Evolutionary conservation across 2,329 filamentous ascomycete genomes (phyloP).

Genomic region (Penicillium nordicum): DNA sequence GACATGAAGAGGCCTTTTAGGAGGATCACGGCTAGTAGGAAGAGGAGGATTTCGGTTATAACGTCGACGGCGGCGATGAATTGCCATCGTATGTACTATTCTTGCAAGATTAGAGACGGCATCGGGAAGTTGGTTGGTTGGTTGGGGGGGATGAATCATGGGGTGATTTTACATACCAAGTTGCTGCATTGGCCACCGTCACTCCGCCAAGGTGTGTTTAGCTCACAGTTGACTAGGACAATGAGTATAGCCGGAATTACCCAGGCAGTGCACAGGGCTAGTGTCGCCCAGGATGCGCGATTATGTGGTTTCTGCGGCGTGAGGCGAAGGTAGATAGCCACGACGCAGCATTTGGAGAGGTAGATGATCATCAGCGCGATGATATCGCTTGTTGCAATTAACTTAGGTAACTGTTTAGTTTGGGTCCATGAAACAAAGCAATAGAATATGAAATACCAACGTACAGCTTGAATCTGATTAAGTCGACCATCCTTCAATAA

Average conservation of each 20-base stretch:
- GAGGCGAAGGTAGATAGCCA: conserved; percentile 45
- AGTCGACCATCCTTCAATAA: conserved; percentile 25
- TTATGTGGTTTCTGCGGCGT: conserved; percentile 44
- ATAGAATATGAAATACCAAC: conserved; percentile 3
- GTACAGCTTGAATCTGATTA: conserved; percentile 28
- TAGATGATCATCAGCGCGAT: conserved; percentile 44
- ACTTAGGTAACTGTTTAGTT: conserved; percentile 13
- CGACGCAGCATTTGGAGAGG: conserved; percentile 38
- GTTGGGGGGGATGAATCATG: not conserved
- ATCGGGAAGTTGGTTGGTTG: not conserved
- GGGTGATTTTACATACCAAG: conserved; percentile 18
- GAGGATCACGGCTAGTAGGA: conserved; percentile 29
- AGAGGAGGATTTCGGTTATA: conserved; percentile 35
- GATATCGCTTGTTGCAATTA: conserved; percentile 40
- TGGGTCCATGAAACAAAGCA: not conserved
- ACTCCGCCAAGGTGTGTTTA: conserved; percentile 36
- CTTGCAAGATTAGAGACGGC: not conserved
- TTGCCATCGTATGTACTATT: conserved; percentile 33
- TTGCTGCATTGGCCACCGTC: conserved; percentile 25
- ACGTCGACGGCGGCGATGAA: conserved; percentile 36
- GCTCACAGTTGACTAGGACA: conserved; percentile 42
- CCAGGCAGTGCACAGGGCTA: conserved; percentile 39
- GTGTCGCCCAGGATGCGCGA: conserved; percentile 33
- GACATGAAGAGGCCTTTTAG: conserved; percentile 34
- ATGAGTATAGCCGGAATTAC: conserved; percentile 41